phyloP scores from a whole-genome alignment of 441 rosid genomes.

The Hura crepitans region DNA sequence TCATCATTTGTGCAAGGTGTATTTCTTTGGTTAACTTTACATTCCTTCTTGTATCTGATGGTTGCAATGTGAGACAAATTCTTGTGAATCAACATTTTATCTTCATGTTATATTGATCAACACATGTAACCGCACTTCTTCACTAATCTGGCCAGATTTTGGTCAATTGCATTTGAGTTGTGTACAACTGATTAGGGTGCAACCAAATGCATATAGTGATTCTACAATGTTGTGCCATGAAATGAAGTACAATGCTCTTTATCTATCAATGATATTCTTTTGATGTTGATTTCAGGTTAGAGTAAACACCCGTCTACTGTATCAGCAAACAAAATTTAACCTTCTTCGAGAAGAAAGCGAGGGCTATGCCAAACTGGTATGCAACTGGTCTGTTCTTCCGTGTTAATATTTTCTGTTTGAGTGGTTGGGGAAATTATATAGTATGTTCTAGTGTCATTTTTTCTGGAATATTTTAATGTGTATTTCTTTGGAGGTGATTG shows the following conservation, averaged over 20 bases:
- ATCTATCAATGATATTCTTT: constrained; percentile 3
- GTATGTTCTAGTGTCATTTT: neutral
- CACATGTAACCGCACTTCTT: no score
- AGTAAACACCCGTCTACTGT: constrained; percentile 96
- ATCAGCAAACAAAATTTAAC: constrained; percentile 99
- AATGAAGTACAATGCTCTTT: neutral
- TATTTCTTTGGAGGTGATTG: neutral
- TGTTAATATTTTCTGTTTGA: neutral
- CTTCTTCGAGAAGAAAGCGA: constrained; percentile 99
- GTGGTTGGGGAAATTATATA: neutral
- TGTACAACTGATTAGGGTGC: neutral
- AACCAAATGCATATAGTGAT: neutral
- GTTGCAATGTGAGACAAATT: no score
- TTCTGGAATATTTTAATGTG: neutral
- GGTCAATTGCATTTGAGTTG: neutral
- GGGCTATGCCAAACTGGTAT: constrained; percentile 99
- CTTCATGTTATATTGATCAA: no score
- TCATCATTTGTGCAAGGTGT: neutral
- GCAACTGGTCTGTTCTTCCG: constrained; percentile 12
- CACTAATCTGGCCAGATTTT: neutral
- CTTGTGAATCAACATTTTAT: no score
- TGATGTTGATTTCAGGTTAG: constrained; percentile 70
- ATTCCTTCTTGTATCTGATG: no score
- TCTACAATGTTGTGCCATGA: neutral
- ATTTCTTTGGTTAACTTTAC: neutral